Base-by-base conservation (phyloP, 495 filamentous ascomycete species). In the Neurospora sp. region DNA sequence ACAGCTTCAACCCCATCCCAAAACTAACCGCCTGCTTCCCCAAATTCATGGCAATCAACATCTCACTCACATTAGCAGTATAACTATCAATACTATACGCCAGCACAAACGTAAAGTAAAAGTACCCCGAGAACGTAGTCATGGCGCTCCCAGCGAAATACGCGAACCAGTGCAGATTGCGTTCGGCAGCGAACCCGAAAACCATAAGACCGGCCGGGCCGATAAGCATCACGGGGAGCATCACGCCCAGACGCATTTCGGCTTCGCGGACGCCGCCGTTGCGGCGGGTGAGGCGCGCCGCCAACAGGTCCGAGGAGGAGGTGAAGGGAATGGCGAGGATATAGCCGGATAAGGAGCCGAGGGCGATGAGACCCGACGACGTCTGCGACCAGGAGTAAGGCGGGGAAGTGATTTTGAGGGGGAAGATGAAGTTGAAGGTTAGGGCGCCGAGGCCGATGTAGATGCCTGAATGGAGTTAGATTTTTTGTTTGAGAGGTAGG, bases 41-140 rank as follows among this genome's bases (percentile, higher is more conserved):
- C 35, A 91, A 75, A 73, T 90, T 90, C 87, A 91, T 90, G 3
- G 87, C 87, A 74, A 91, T 91, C 39, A 91, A 80, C 89, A 91
- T 90, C 76, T 91, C 88, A 1, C 81, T 83, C 10, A 85, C 85
- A 70, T 89, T 89, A 3, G 84, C 81, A n/a, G 83, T 82, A 75
- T 90, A 89, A 14, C 81, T 84, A 76, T 90, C 88, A 14, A 90
- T 85, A 1, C 86, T 86, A 68, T 90, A 89, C 4, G 87, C 88
- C 12, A 90, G 80, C n/a, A 86, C 87, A 71, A 89, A 87, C 6
- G 83, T 84, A 78, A 90, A 90, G 73, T 84, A 90, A 72, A 90
- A 89, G 70, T 87, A 88, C 3, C 82, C 80, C 22, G 80, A 81
- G 73, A 84, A 89, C 69, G 87, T 83, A 22, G 80, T 82, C 83